These are phyloP conservation scores for Cyclotella cryptica DNA, from an alignment of 108 stramenopile genomes.

Conservation along the genomic window DNA sequence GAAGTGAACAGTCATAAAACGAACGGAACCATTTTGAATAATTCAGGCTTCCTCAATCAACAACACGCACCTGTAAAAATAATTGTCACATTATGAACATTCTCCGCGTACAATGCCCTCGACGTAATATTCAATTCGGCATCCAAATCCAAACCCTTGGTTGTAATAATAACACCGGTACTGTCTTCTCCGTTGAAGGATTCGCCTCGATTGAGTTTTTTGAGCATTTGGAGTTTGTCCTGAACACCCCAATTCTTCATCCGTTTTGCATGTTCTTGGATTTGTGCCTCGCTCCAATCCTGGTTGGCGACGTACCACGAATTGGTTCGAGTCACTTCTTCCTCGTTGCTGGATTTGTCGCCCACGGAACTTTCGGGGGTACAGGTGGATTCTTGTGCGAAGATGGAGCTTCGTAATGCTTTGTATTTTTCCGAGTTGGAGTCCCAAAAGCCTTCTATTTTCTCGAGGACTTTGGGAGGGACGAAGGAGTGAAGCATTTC, in stretches of 20 bases:
- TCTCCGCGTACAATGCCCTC: slow-evolving; percentile 47
- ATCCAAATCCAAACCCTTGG: slow-evolving; percentile 2
- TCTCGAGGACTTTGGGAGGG: slow-evolving; percentile 41
- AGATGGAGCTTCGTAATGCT: neutral
- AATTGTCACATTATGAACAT: slow-evolving; percentile 32
- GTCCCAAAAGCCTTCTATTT: slow-evolving; percentile 41
- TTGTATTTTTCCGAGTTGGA: slow-evolving; percentile 19
- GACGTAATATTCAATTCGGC: slow-evolving; percentile 9
- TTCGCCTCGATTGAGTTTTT: neutral
- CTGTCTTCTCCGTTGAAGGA: neutral
- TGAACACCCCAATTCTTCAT: neutral
- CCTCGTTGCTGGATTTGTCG: neutral
- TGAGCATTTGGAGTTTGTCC: slow-evolving; percentile 15
- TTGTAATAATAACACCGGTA: slow-evolving; percentile 16
- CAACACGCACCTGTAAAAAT: neutral
- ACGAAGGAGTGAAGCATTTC: slow-evolving; percentile 42
- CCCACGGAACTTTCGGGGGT: slow-evolving; percentile 22
- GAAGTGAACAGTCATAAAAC: no score
- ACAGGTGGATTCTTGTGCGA: slow-evolving; percentile 6
- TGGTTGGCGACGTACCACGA: slow-evolving; percentile 17
- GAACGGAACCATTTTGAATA: no score
- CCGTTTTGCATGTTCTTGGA: slow-evolving; percentile 1
- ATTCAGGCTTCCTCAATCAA: no score
- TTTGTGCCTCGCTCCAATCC: slow-evolving; percentile 17
- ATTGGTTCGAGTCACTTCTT: slow-evolving; percentile 10